Conservation (phyloP, 2,329 filamentous ascomycete species). For the Pseudocercospora cruenta region DNA sequence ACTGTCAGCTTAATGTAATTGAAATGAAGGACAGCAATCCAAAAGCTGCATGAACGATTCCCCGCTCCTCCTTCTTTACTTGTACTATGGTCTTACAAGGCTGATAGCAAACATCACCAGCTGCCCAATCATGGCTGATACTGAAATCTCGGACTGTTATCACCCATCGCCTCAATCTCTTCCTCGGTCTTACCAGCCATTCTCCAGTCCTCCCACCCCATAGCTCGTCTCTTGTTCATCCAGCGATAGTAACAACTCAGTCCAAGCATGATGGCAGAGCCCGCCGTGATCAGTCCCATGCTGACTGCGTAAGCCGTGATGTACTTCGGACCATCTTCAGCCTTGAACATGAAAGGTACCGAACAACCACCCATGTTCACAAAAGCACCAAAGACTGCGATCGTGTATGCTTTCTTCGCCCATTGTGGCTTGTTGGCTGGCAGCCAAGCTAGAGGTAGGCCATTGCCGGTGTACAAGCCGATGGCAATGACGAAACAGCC, state of each 20-base stretch:
- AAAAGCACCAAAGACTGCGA: conserved; percentile 18
- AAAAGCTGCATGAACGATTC: too few species aligned
- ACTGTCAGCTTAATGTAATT: neutral
- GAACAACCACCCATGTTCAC: conserved; percentile 19
- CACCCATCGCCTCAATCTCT: conserved; percentile 47
- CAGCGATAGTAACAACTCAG: conserved; percentile 17
- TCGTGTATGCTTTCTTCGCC: conserved; percentile 38
- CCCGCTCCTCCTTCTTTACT: neutral
- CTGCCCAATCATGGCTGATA: neutral
- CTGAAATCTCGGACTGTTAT: conserved; percentile 48
- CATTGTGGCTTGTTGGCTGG: conserved; percentile 38
- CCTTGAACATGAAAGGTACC: conserved; percentile 17
- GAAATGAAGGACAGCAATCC: neutral
- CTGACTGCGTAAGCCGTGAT: conserved; percentile 15
- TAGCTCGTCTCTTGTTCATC: conserved; percentile 10
- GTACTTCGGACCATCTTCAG: conserved; percentile 13
- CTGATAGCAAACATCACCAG: neutral
- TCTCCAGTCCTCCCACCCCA: conserved; percentile 21
- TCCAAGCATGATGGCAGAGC: conserved; percentile 18
- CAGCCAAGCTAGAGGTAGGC: conserved; percentile 37
- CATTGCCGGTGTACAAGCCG: conserved; percentile 35
- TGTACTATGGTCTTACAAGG: neutral
- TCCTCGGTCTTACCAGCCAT: conserved; percentile 13
- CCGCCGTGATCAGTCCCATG: conserved; percentile 23
- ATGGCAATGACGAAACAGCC: conserved; percentile 38